phyloP scores from a whole-genome alignment of 2,329 filamentous ascomycete genomes.

The Myriangium duriaei region DNA sequence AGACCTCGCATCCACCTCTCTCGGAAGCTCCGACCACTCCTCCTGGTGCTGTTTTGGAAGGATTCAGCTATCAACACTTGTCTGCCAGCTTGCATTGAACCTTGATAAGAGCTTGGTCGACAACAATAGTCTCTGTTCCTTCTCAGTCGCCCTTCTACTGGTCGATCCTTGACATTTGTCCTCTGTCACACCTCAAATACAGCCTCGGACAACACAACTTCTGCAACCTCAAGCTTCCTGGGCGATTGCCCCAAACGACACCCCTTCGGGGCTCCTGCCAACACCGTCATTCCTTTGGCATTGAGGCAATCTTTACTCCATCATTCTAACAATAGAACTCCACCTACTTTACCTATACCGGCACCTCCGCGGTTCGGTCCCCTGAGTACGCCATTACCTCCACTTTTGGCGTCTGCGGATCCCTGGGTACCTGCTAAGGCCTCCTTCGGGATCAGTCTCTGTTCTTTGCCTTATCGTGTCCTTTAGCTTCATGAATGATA shows the following conservation, averaged over 20 bases:
- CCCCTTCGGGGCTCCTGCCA: not conserved
- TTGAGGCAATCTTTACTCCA: slow-evolving; percentile 4
- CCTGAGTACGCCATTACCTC: no score
- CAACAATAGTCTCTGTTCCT: not conserved
- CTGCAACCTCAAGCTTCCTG: no score
- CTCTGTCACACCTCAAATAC: no score
- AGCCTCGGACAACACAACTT: no score
- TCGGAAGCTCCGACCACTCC: not conserved
- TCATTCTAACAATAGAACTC: not conserved
- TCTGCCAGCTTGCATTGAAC: not conserved
- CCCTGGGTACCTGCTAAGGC: no score
- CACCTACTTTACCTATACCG: no score
- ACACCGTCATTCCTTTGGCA: not conserved
- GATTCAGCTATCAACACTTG: not conserved
- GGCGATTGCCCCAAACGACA: not conserved
- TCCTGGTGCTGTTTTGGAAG: not conserved
- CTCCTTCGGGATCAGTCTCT: no score
- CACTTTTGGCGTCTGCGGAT: no score
- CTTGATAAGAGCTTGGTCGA: not conserved
- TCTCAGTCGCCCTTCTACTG: not conserved
- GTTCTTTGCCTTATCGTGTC: not conserved
- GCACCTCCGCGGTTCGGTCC: not conserved
- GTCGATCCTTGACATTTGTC: not conserved
- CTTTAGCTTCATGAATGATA: slow-evolving; percentile 8
- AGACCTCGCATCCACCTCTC: not conserved